A percentile compares a stretch with the other conserved stretches of the same genome.
Conservation (phyloP, 257 asterid genomes). For the Solanum virginianum region DNA sequence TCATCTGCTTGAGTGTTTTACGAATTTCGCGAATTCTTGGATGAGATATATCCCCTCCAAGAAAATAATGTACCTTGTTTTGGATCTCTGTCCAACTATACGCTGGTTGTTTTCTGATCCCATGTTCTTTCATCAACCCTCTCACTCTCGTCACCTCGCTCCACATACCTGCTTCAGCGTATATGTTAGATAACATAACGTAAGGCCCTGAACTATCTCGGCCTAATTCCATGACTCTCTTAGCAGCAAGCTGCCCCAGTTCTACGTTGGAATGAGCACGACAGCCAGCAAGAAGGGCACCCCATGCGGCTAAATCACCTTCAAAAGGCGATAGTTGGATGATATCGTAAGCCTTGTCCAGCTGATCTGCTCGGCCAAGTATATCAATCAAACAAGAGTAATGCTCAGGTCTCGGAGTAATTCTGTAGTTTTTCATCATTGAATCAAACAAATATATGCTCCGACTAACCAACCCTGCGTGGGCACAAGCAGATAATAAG, state of each 20-base stretch:
- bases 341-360: conserved; percentile 4
- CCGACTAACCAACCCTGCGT: conserved; percentile 5
- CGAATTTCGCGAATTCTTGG: background rate
- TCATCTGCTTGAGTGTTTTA: background rate
- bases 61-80: conserved; percentile 1
- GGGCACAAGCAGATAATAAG: conserved; percentile 10
- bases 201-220: conserved; percentile 1
- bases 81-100: conserved; percentile 11
- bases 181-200: conserved; percentile 8
- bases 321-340: conserved; percentile 5
- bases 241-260: conserved; percentile 1
- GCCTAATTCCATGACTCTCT: conserved; percentile 4
- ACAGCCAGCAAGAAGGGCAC: conserved; percentile 12
- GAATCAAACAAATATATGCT: conserved; percentile 1
- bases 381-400: conserved; percentile 8
- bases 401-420: conserved; percentile 1
- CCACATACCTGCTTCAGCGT: conserved; percentile 12
- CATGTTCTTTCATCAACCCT: conserved; percentile 8
- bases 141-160: conserved; percentile 6
- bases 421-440: background rate
- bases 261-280: conserved; percentile 3
- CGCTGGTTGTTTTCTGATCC: conserved; percentile 5
- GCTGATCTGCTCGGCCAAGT: conserved; percentile 11
- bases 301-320: conserved; percentile 12
- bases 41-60: conserved; percentile 10